phyloP scores from a whole-genome alignment of 2,329 filamentous ascomycete species.

The Fusarium sterilihyphosum region DNA sequence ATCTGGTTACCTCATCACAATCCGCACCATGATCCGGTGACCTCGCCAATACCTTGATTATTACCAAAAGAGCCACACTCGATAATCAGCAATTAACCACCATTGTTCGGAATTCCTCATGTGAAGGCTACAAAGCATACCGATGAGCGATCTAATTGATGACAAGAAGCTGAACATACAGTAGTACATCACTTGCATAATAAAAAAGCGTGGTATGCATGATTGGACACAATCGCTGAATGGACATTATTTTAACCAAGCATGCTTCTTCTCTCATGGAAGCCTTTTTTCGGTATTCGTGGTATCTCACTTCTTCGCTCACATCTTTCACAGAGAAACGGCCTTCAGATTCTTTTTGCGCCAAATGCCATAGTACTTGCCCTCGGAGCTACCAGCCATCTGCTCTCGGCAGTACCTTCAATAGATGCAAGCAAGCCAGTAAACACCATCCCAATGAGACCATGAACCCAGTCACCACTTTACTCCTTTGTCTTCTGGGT shows the following conservation, averaged over 20 bases:
- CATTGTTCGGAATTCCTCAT: neutral
- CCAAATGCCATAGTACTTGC: constrained; percentile 62
- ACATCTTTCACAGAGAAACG: constrained; percentile 43
- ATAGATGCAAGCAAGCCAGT: constrained; percentile 69
- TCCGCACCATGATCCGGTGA: constrained; percentile 9
- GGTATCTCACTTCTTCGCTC: constrained; percentile 43
- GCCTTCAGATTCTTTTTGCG: constrained; percentile 53
- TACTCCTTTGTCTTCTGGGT: constrained; percentile 99
- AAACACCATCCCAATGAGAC: constrained; percentile 73
- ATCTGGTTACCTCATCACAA: neutral
- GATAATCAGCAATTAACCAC: neutral
- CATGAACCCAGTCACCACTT: constrained; percentile 59
- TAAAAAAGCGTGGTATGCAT: neutral
- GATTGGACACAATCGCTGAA: constrained; percentile 14
- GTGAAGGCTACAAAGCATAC: neutral
- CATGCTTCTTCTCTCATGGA: constrained; percentile 33
- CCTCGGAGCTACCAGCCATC: constrained; percentile 59
- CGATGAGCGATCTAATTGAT: neutral
- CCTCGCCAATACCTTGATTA: neutral
- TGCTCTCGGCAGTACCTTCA: constrained; percentile 60
- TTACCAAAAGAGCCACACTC: neutral
- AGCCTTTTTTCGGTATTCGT: constrained; percentile 38
- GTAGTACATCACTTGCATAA: neutral
- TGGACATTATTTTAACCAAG: constrained; percentile 38
- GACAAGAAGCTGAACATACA: neutral